Evolutionary conservation across 805 yeast genomes (phyloP), one percentile per base, ranked within the genome.

Genomic region (Hanseniaspora osmophila): DNA sequence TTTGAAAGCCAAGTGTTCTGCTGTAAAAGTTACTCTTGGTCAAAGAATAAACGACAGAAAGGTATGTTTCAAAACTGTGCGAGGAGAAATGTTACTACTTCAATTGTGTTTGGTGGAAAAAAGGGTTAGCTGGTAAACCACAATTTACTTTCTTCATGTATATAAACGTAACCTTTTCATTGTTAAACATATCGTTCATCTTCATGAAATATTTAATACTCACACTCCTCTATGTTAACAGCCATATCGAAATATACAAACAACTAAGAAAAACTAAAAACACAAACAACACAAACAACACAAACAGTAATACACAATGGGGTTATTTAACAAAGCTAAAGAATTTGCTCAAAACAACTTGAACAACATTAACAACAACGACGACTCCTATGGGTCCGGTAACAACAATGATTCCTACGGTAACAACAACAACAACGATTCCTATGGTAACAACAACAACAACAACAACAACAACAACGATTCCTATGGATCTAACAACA

Each of bases 271-370:
- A 19, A 19, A 33, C 27, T 6, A 29, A 13, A 10, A 19, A 45
- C 4, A 13, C n/a, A 33, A 42, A 2, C 22, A 3, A 35, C n/a
- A n/a, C 22, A 30, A 10, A 45, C 32, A 27, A 22, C 22, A 11
- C 10, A n/a, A 38, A 11, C 13, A 30, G 12, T 3, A 41, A 35
- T 37, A 37, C 47, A 55, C 33, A 50, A 67, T 67, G 72, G 74
- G 74, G 47, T 57, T 69, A 45, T 65, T 70, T 52, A 73, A 69
- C 51, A 58, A 55, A 45, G 69, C 66, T 39, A 68, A 65, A 55
- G 62, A 66, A 27, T 61, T 61, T 47, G 50, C 57, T 46, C 48
- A 49, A 44, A 54, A 60, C 51, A 59, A 65, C 11, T 59, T 58
- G 54, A 64, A 63, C 35, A 54, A 53, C 30, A 49, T 50, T 29